Conservation (phyloP, 1,284 basidiomycete genomes). For the Puccinia novopanici region DNA sequence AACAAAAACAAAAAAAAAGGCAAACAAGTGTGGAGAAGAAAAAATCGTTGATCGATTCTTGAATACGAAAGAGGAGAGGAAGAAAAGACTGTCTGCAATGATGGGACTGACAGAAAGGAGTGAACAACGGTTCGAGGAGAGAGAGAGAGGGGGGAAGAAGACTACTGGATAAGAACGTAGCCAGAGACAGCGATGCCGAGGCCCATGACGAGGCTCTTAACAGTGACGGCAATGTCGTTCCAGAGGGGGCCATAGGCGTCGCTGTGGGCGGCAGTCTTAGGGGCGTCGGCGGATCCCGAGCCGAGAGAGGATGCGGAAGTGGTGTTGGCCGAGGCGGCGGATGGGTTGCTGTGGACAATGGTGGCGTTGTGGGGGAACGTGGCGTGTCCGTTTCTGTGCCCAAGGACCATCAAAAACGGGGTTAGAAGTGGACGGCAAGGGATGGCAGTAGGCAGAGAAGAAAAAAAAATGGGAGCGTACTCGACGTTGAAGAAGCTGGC, state of each 20-base stretch:
- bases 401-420: no score
- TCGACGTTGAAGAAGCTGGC: constrained; percentile 39
- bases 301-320: background rate
- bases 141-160: background rate
- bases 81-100: background rate
- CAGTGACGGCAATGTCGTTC: background rate
- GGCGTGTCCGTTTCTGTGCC: constrained; percentile 15
- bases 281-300: background rate
- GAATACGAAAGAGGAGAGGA: background rate
- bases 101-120: background rate
- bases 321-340: background rate
- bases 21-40: background rate
- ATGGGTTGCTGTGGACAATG: constrained; percentile 5
- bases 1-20: background rate
- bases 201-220: constrained; percentile 25
- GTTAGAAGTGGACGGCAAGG: background rate
- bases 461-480: background rate
- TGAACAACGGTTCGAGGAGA: background rate
- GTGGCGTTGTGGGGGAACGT: constrained; percentile 21
- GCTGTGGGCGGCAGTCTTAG: background rate
- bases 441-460: background rate
- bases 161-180: constrained; percentile 12
- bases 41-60: no score
- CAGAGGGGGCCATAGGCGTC: constrained; percentile 8
- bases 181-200: constrained; percentile 22